Conservation (phyloP, 148 eudicot species). For the Suaeda aralocaspica region DNA sequence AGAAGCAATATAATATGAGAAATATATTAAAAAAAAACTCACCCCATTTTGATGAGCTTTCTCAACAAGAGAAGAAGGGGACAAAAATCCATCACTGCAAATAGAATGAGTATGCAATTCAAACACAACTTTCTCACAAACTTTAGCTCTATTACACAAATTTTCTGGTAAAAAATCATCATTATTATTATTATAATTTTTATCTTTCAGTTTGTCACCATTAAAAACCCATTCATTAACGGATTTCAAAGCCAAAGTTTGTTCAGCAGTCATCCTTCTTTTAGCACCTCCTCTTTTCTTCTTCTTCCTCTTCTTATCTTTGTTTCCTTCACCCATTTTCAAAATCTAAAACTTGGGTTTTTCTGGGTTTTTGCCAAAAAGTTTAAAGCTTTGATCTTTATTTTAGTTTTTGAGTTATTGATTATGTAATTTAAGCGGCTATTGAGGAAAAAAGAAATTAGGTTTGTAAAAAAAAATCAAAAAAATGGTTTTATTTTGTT, state of each 20-base stretch:
- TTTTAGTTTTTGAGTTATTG: neutral
- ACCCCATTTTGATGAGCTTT: constrained; percentile 95
- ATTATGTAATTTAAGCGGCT: constrained; percentile 12
- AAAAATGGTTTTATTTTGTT: neutral
- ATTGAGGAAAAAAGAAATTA: neutral
- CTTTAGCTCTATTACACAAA: constrained; percentile 31
- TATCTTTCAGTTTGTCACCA: constrained; percentile 36
- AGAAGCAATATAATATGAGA: neutral
- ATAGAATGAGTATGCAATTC: constrained; percentile 84
- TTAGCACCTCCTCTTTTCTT: constrained; percentile 71
- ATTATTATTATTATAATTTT: no score
- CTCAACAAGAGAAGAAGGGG: constrained; percentile 88
- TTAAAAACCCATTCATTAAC: constrained; percentile 65
- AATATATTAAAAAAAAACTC: constrained; percentile 19
- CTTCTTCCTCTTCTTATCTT: constrained; percentile 53
- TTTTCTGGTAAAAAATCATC: constrained; percentile 53
- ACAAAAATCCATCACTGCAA: constrained; percentile 88
- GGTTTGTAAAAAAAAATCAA: neutral
- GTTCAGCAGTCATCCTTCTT: constrained; percentile 66
- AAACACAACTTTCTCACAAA: constrained; percentile 61
- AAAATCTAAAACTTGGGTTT: neutral
- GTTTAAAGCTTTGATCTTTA: neutral
- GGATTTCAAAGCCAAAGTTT: constrained; percentile 56
- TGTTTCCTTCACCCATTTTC: constrained; percentile 24
- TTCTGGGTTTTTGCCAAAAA: neutral